Conservation (phyloP, 2,329 filamentous ascomycete species). For the Alternaria alternata region DNA sequence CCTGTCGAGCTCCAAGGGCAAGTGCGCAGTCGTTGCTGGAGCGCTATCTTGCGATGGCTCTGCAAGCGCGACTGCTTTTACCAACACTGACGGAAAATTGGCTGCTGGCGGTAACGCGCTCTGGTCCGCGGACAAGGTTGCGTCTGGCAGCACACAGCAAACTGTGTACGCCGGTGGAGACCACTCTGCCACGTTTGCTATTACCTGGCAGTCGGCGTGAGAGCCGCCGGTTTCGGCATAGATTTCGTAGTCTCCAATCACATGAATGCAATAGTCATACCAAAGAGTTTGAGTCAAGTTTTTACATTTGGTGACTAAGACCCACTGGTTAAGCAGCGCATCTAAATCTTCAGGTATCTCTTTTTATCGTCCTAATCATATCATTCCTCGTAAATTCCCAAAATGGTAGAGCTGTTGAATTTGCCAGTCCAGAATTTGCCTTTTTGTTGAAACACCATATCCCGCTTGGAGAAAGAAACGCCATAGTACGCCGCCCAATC, state of each 20-base stretch:
- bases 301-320: slow-evolving; percentile 1
- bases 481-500: slow-evolving; percentile 26
- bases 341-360: not conserved
- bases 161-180: slow-evolving; percentile 52
- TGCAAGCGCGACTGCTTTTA: slow-evolving; percentile 57
- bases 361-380: slow-evolving; percentile 3
- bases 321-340: not conserved
- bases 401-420: slow-evolving; percentile 35
- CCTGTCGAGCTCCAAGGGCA: slow-evolving; percentile 46
- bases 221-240: not conserved
- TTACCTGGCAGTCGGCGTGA: slow-evolving; percentile 48
- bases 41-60: slow-evolving; percentile 63
- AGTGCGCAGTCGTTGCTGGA: slow-evolving; percentile 64
- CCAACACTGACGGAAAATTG: slow-evolving; percentile 45
- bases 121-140: slow-evolving; percentile 56
- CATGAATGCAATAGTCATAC: not conserved
- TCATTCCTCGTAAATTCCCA: slow-evolving; percentile 14
- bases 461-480: slow-evolving; percentile 14
- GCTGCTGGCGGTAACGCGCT: slow-evolving; percentile 49
- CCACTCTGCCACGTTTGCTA: slow-evolving; percentile 44
- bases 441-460: slow-evolving; percentile 38
- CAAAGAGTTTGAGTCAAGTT: not conserved
- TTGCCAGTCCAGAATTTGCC: slow-evolving; percentile 24
- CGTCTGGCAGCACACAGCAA: slow-evolving; percentile 55
- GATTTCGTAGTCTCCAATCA: not conserved